Evolutionary conservation across 495 filamentous ascomycete genomes (phyloP), one percentile per base, ranked within the genome.

Genomic region (Aspergillus nidulans): DNA sequence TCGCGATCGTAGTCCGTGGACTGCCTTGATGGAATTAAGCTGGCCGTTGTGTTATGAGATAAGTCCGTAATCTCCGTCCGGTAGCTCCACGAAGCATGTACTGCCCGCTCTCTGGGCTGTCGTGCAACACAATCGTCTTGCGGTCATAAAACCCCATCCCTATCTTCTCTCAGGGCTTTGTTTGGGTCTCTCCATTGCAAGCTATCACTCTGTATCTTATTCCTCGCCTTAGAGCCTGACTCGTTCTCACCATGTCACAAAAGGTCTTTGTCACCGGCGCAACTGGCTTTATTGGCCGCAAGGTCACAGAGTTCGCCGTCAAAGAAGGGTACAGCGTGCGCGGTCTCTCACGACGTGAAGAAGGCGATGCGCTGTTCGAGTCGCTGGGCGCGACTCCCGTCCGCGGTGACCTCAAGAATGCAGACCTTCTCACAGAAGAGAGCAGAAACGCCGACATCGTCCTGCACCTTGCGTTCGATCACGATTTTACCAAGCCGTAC

Each of bases 261-360:
- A 62, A 52, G 21, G 32, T 79, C 59, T 79, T 81, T 52, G 65
- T 81, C 39, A 80, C 78, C 19, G 76, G 77, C 39, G 69, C 73
- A 7, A 68, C 71, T 38, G 77, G 77, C 63, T 77, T 69, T 49
- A 67, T 81, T 48, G 78, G 78, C 58, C 49, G 57, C 24, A 69
- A 69, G 6, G 66, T 78, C 12, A 65, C 73, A 23, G 53, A 73
- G 36, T 65, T 78, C 38, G 67, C 78, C 32, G 62, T 80, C 34
- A 28, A 51, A 5, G 52, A 58, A 20, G 74, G 74, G 18, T 74
- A 80, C 57, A 53, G 20, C 1, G 74, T 81, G 13, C 59, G 71
- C 19, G 78, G 63, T 10, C 73, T 80, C 43, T 70, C 69, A 6
- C 75, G 77, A 19, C 70, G 56, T 12, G 69, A 75, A 1, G 52